Percentiles rank a stretch among this genome's conserved stretches.
These are phyloP conservation scores for Linaria vulgaris DNA, from an alignment of 257 asterid species.

Conservation along the genomic window DNA sequence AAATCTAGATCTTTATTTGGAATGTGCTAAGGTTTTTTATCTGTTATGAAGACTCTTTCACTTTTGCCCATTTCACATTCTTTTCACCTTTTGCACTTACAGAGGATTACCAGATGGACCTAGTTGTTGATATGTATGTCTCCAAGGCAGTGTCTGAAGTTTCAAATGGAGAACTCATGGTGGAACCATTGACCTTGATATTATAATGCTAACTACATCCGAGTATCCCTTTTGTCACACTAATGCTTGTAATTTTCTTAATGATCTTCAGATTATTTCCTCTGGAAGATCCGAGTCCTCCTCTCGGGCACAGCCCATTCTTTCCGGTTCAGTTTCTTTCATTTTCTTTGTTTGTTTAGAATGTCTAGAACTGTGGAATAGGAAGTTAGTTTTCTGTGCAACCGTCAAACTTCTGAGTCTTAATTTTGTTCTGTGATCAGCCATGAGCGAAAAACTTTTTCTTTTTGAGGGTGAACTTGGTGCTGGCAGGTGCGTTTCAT, in stretches of 20 bases:
- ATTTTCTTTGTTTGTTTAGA: slow-evolving; percentile 25
- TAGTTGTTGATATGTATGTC: slow-evolving; percentile 65
- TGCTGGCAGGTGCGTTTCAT: slow-evolving; percentile 78
- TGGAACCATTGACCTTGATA: slow-evolving; percentile 28
- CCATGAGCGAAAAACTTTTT: slow-evolving; percentile 66
- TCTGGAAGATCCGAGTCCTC: slow-evolving; percentile 71
- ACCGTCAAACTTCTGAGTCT: slow-evolving; percentile 27
- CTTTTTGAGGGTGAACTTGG: slow-evolving; percentile 74
- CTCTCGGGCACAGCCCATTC: slow-evolving; percentile 66
- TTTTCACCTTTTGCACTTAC: slow-evolving; percentile 34
- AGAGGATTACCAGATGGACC: slow-evolving; percentile 54
- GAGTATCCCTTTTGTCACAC: slow-evolving; percentile 24
- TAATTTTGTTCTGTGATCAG: slow-evolving; percentile 50
- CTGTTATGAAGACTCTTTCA: neutral
- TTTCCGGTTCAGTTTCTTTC: slow-evolving; percentile 59
- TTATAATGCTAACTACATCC: slow-evolving; percentile 18
- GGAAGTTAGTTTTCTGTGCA: slow-evolving; percentile 5
- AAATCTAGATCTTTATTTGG: neutral
- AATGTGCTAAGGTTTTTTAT: too few species aligned
- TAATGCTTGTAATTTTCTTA: slow-evolving; percentile 30
- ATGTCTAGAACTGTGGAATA: slow-evolving; percentile 1
- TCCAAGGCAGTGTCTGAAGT: slow-evolving; percentile 54
- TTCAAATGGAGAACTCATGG: slow-evolving; percentile 67
- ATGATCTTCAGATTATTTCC: slow-evolving; percentile 62
- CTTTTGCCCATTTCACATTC: slow-evolving; percentile 18